These are phyloP conservation scores for Globisporangium lucens DNA, from an alignment of 352 stramenopile species.

Conservation along the genomic window DNA sequence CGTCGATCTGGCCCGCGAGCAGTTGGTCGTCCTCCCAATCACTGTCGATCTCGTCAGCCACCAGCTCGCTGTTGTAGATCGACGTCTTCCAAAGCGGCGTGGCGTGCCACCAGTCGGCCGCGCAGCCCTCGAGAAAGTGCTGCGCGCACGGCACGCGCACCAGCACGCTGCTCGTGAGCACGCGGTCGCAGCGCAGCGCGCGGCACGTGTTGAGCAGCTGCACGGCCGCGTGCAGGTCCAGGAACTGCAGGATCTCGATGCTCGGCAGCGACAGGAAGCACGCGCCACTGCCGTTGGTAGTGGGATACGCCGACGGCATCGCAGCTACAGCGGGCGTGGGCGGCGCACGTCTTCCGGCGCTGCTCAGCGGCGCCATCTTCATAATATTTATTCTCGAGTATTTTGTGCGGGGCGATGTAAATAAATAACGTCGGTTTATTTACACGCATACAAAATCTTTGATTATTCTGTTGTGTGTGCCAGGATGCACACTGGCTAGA, in stretches of 20 bases:
- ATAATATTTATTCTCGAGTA: background rate
- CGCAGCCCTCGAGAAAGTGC: constrained; percentile 52
- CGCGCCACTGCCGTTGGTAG: constrained; percentile 2
- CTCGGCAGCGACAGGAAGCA: constrained; percentile 39
- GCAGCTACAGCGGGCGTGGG: background rate
- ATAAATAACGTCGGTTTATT: no score
- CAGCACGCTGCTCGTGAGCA: constrained; percentile 39
- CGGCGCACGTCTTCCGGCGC: background rate
- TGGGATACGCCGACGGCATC: no score
- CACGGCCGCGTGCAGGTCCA: constrained; percentile 43
- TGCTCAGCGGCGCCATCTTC: background rate
- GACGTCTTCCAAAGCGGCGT: constrained; percentile 36
- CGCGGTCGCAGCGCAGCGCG: constrained; percentile 34
- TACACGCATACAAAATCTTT: no score
- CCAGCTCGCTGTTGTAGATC: constrained; percentile 20
- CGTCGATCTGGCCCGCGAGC: constrained; percentile 22
- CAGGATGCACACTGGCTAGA: no score
- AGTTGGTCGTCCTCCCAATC: constrained; percentile 50
- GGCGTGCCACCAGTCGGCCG: constrained; percentile 53
- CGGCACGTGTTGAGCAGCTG: constrained; percentile 46
- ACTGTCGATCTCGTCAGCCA: constrained; percentile 31
- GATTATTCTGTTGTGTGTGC: no score
- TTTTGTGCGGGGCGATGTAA: no score
- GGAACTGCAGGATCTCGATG: constrained; percentile 40
- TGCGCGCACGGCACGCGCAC: constrained; percentile 46